Percentiles rank a stretch among this genome's conserved stretches.
These are phyloP conservation scores for Alternaria panax DNA, from an alignment of 2,329 filamentous ascomycete genomes.

Conservation along the genomic window DNA sequence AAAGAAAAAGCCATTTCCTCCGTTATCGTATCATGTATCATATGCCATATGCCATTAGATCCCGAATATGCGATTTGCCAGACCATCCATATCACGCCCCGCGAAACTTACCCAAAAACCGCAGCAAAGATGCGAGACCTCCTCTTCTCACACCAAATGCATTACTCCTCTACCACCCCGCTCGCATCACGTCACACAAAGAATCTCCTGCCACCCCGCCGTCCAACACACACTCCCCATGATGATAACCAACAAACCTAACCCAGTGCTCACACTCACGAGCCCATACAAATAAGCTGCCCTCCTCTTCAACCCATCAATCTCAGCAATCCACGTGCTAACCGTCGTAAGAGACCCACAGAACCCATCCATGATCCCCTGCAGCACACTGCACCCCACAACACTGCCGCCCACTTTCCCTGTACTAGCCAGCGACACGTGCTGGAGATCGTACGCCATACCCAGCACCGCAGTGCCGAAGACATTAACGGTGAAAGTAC, in stretches of 20 bases:
- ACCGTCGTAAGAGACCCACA: constrained; percentile 59
- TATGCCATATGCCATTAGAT: neutral
- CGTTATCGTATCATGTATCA: neutral
- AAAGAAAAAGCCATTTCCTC: neutral
- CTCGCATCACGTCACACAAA: constrained; percentile 11
- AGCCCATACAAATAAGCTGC: constrained; percentile 74
- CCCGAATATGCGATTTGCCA: neutral
- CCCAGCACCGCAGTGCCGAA: constrained; percentile 77
- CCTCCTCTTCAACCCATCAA: constrained; percentile 50
- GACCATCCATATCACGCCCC: neutral
- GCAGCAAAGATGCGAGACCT: neutral
- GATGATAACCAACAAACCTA: constrained; percentile 69
- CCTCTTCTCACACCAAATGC: neutral
- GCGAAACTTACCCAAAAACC: neutral
- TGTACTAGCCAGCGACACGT: constrained; percentile 60
- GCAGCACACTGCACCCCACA: constrained; percentile 55
- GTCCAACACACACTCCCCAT: constrained; percentile 81
- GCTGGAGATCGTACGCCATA: constrained; percentile 81
- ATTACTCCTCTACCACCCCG: neutral
- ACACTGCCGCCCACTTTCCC: constrained; percentile 50
- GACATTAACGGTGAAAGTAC: constrained; percentile 85
- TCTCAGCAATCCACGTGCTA: constrained; percentile 57
- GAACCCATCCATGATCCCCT: constrained; percentile 59
- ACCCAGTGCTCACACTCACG: constrained; percentile 65
- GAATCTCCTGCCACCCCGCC: constrained; percentile 47